Conservation (phyloP, 2,329 filamentous ascomycete genomes). For the Venturia effusa region DNA sequence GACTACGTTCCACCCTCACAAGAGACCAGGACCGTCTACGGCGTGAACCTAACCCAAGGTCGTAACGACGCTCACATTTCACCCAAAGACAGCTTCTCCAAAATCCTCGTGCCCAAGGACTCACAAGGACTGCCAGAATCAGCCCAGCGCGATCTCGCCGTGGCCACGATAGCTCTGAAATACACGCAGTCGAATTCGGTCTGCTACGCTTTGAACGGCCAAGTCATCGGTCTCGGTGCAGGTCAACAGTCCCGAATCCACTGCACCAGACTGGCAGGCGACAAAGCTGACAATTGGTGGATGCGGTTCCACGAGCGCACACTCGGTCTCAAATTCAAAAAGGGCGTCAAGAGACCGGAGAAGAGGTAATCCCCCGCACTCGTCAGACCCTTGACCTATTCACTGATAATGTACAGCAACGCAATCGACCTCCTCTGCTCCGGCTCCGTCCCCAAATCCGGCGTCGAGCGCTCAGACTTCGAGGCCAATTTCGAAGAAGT, state of each 20-base stretch:
- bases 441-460: conserved; percentile 73
- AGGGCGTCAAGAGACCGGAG: conserved; percentile 89
- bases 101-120: conserved; percentile 60
- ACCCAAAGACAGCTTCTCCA: conserved; percentile 69
- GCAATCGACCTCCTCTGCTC: conserved; percentile 92
- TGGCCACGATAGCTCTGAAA: conserved; percentile 94
- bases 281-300: conserved; percentile 99
- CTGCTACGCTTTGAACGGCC: conserved; percentile 90
- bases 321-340: conserved; percentile 88
- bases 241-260: conserved; percentile 97
- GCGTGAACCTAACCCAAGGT: conserved; percentile 76
- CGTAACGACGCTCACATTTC: conserved; percentile 86
- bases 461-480: conserved; percentile 75
- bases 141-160: conserved; percentile 79
- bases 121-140: conserved; percentile 60
- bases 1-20: conserved; percentile 63
- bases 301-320: conserved; percentile 92
- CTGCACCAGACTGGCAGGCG: conserved; percentile 91
- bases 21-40: conserved; percentile 83
- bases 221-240: conserved; percentile 86
- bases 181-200: conserved; percentile 99
- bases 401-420: conserved; percentile 43
- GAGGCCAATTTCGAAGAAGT: conserved; percentile 86
- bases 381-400: neutral
- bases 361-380: conserved; percentile 46